Evolutionary conservation across 495 filamentous ascomycete genomes (phyloP).

Genomic region (Rostrohypoxylon terebratum): DNA sequence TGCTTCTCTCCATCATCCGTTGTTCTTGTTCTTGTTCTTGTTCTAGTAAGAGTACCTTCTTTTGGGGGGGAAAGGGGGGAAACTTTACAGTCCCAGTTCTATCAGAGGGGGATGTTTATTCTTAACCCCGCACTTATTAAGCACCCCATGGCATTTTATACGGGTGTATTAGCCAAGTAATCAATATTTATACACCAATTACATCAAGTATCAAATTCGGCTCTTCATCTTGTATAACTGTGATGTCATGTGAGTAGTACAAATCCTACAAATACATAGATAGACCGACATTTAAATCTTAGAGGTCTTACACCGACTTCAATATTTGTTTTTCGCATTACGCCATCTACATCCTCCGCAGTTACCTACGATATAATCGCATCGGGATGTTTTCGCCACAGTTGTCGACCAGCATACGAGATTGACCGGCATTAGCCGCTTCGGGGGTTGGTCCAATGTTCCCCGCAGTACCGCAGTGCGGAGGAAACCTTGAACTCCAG

Average conservation of each 20-base stretch:
- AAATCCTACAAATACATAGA: background rate
- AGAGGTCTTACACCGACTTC: background rate
- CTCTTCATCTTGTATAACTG: background rate
- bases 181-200: conserved; percentile 14
- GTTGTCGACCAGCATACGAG: conserved; percentile 1
- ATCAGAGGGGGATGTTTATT: background rate
- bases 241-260: conserved; percentile 7
- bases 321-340: background rate
- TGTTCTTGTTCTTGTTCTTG: too few species aligned
- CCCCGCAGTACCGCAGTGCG: conserved; percentile 46
- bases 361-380: background rate
- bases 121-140: conserved; percentile 8
- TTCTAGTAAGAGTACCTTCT: too few species aligned
- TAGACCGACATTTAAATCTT: background rate
- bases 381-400: conserved; percentile 19
- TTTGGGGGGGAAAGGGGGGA: background rate
- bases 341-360: background rate
- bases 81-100: background rate
- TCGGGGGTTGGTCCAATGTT: conserved; percentile 2
- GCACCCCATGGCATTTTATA: conserved; percentile 3
- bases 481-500: conserved; percentile 28
- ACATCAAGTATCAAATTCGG: background rate
- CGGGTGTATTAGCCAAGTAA: conserved; percentile 5
- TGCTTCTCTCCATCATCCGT: background rate
- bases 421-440: conserved; percentile 31